Percentiles rank a stretch among this genome's conserved stretches.
These are phyloP conservation scores for Salix caprea DNA, from an alignment of 345 rosid species.

Conservation along the genomic window DNA sequence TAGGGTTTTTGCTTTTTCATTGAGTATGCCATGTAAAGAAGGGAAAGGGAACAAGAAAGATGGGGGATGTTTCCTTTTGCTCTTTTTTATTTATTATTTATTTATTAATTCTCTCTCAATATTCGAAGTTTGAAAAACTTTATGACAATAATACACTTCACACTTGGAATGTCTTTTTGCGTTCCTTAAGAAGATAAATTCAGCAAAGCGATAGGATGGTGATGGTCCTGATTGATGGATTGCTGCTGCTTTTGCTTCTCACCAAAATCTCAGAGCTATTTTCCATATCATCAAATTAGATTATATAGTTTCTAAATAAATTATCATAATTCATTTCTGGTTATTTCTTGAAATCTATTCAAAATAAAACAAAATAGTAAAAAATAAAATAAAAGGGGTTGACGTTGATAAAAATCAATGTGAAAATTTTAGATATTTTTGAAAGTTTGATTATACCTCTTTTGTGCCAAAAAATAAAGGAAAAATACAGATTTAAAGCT, in stretches of 20 bases:
- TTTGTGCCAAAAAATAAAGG: too few species aligned
- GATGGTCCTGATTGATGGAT: too few species aligned
- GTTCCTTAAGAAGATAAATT: background rate
- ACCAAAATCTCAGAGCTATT: too few species aligned
- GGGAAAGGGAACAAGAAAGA: slow-evolving; percentile 7
- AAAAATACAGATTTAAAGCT: too few species aligned
- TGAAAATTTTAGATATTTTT: too few species aligned
- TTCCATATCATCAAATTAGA: too few species aligned
- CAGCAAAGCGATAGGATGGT: background rate
- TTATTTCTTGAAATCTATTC: too few species aligned
- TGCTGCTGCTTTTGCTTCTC: too few species aligned
- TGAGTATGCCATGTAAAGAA: slow-evolving; percentile 14
- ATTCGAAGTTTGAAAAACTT: slow-evolving; percentile 10
- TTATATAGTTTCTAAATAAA: too few species aligned
- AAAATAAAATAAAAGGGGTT: too few species aligned
- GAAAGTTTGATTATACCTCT: fast-evolving
- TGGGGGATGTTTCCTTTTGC: background rate
- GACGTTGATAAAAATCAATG: fast-evolving
- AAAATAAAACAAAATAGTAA: too few species aligned
- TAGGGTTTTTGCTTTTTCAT: slow-evolving; percentile 7
- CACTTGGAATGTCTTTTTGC: background rate
- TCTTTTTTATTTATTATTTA: background rate
- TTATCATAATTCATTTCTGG: too few species aligned
- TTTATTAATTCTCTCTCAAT: background rate
- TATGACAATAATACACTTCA: background rate